Evolutionary conservation across 768 basidiomycete genomes (phyloP), one percentile per base, ranked within the genome.

Genomic region (Amanita pallidorosea): DNA sequence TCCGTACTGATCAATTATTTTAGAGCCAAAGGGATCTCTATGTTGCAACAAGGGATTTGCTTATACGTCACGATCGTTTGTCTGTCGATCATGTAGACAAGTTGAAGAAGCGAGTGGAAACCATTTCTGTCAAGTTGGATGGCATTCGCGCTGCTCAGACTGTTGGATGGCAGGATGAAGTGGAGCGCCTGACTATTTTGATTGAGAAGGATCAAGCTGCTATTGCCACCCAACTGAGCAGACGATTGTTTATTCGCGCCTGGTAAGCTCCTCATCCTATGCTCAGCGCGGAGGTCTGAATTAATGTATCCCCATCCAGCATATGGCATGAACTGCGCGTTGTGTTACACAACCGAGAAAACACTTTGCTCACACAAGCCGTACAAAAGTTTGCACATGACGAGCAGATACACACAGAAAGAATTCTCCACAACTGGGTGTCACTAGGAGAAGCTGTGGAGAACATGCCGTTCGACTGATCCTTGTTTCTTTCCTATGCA

Each of bases 261-360:
- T 88, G 83, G 89, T 92, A 60, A 60, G 81, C 63, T 31, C 4
- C 17, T 40, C 8, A 5, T 40, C 48, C 22, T 3, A 13, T 37
- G 5, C 35, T 22, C 29, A 5, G 22, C 8, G 12, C 18, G 8
- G 22, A 15, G 25, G 38, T 51, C 22, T 4, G 25, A 38, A 35
- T 5, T 34, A 4, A 22, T 15, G 17, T 31, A n/a, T 5, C 20
- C 12, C 6, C 33, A 5, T 12, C 17, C 57, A 92, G 93, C 56
- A 79, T 96, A 77, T 97, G 93, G 92, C 88, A 95, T 59, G 93
- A 97, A 64, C 73, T 95, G n/a, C 81, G 89, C 20, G 88, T 92
- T 15, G 84, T 97, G 34, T 69, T 95, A 41, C 92, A 96, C 65
- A 92, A 94, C 56, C 74, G 86, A 49, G 93, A 96, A 68, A 89